Conservation (phyloP, 306 rosid genomes). For the Inga oerstediana region DNA sequence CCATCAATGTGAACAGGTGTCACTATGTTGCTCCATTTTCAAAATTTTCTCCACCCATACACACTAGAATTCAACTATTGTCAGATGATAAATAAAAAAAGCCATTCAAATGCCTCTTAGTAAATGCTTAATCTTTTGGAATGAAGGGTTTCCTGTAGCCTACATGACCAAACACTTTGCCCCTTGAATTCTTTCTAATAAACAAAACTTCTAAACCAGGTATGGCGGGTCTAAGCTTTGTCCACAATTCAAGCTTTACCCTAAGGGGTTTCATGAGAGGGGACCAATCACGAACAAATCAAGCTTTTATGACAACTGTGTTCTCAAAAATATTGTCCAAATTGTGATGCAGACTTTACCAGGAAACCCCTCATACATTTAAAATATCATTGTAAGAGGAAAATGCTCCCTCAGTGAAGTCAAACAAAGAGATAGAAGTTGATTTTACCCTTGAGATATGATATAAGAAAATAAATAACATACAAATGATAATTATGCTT, state of each 20-base stretch:
- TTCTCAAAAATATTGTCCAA: not conserved
- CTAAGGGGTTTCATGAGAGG: not conserved
- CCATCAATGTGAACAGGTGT: not conserved
- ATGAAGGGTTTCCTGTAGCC: not conserved
- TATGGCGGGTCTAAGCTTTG: not conserved
- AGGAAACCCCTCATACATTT: not conserved
- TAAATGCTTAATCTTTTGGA: not conserved
- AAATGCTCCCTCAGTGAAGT: not conserved
- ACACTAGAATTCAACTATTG: not conserved
- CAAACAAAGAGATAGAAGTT: not conserved
- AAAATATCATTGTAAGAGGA: not conserved
- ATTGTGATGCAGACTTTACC: not conserved
- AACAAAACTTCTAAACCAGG: not conserved
- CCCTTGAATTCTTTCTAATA: not conserved
- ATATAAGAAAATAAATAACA: slow-evolving; percentile 11
- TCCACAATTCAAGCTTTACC: not conserved
- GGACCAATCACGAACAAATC: not conserved
- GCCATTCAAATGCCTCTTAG: not conserved
- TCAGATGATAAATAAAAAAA: not conserved
- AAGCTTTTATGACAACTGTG: not conserved
- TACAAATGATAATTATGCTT: not conserved
- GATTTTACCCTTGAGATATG: slow-evolving; percentile 18
- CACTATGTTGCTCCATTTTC: not conserved
- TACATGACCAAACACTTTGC: not conserved
- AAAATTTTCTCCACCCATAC: not conserved